phyloP scores from a whole-genome alignment of 176 grass and related monocot genomes.

The Ensete ventricosum region DNA sequence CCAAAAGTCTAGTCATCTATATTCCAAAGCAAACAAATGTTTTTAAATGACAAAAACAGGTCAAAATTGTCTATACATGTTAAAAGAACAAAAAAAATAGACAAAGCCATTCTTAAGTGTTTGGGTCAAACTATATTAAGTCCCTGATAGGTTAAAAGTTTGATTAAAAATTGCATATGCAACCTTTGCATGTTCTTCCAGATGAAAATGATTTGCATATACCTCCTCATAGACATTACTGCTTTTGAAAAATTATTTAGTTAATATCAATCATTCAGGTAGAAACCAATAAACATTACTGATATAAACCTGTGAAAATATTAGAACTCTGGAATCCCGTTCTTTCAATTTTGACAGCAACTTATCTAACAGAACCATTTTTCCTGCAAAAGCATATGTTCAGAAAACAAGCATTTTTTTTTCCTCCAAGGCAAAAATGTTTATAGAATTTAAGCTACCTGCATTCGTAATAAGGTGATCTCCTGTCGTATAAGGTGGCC shows the following conservation, averaged over 20 bases:
- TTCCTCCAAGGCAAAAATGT: neutral
- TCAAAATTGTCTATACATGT: neutral
- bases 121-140: neutral
- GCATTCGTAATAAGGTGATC: slow-evolving; percentile 76
- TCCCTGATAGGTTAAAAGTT: neutral
- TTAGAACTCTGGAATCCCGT: slow-evolving; percentile 67
- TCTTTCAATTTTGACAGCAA: slow-evolving; percentile 67
- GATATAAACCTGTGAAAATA: slow-evolving; percentile 54
- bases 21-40: neutral
- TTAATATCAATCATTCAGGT: neutral
- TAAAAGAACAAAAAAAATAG: neutral
- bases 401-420: neutral
- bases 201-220: too few species aligned
- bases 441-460: slow-evolving; percentile 27
- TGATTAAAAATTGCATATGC: too few species aligned
- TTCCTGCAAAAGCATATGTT: slow-evolving; percentile 38
- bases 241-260: neutral
- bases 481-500: slow-evolving; percentile 69
- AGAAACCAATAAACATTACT: neutral
- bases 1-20: slow-evolving; percentile 70
- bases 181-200: too few species aligned
- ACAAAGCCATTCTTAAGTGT: too few species aligned
- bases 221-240: neutral
- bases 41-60: neutral
- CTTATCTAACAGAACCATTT: slow-evolving; percentile 72